Percentiles rank a stretch among this genome's conserved stretches.
Evolutionary conservation across 169 alveolate genomes (phyloP).

Genomic region (Eimeria praecox): DNA sequence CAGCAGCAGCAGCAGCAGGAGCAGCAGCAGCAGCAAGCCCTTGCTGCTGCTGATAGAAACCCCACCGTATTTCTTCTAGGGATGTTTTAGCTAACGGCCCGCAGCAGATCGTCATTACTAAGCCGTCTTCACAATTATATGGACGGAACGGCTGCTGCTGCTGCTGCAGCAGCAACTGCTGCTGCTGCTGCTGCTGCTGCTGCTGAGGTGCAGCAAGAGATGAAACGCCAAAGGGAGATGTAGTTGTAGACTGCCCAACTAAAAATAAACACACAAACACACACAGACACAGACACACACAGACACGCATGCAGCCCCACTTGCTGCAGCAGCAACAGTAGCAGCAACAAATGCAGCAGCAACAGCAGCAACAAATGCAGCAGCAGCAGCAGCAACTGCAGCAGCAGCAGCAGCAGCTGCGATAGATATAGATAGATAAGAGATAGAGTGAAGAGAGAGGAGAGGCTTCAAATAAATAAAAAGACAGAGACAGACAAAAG

Average conservation of each 20-base stretch:
- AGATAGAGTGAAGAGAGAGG: not conserved
- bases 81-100: slow-evolving; percentile 24
- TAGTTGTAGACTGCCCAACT: not conserved
- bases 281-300: slow-evolving; percentile 2
- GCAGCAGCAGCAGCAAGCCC: too few species aligned
- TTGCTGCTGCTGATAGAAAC: slow-evolving; percentile 61
- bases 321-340: slow-evolving; percentile 32
- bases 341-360: not conserved
- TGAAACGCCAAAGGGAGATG: slow-evolving; percentile 28
- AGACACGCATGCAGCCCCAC: too few species aligned
- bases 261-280: not conserved
- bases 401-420: not conserved
- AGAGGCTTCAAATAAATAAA: too few species aligned
- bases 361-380: slow-evolving; percentile 20
- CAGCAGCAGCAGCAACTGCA: not conserved
- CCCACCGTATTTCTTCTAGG: slow-evolving; percentile 72
- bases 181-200: slow-evolving; percentile 41
- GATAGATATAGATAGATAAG: not conserved
- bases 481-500: too few species aligned
- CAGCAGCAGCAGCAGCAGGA: slow-evolving; percentile 3
- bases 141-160: slow-evolving; percentile 80
- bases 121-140: slow-evolving; percentile 42
- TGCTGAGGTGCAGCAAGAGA: not conserved
- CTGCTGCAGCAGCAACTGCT: slow-evolving; percentile 49
- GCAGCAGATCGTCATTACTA: slow-evolving; percentile 60